Percentiles rank a stretch among this genome's conserved stretches.
These are phyloP conservation scores for Alternaria tenuissima DNA, from an alignment of 2,329 filamentous ascomycete genomes.

Conservation along the genomic window DNA sequence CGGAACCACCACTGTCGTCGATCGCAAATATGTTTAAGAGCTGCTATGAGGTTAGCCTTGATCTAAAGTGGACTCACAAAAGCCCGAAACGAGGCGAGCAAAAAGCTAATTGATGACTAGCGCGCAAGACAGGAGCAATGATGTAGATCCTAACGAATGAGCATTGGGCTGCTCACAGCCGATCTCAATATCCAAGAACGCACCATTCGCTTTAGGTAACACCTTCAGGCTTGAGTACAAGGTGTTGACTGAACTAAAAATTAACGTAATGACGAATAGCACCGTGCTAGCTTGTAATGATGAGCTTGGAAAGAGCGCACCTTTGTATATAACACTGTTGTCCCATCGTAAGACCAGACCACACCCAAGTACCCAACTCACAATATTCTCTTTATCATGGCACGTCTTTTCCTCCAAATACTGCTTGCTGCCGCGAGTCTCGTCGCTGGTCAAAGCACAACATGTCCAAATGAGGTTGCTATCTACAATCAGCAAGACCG, in stretches of 20 bases:
- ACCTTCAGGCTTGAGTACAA: not conserved
- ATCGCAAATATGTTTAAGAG: not conserved
- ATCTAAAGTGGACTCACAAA: not conserved
- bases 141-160: constrained; percentile 4
- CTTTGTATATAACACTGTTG: constrained; percentile 1
- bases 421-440: constrained; percentile 6
- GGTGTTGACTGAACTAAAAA: not conserved
- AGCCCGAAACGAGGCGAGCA: not conserved
- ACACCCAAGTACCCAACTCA: not conserved
- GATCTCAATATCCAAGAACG: not conserved
- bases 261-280: not conserved
- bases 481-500: constrained; percentile 16
- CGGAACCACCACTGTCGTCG: not conserved
- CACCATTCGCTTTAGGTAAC: not conserved
- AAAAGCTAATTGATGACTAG: not conserved
- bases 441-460: constrained; percentile 4
- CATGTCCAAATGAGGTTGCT: constrained; percentile 19
- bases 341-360: not conserved
- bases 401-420: constrained; percentile 5
- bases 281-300: not conserved
- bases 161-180: not conserved
- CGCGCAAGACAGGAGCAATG: not conserved
- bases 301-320: not conserved
- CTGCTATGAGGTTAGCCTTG: not conserved
- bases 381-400: not conserved